A percentile compares a stretch with the other conserved stretches of the same genome.
Conservation (phyloP, 768 basidiomycete genomes). For the Podaxis sp. region DNA sequence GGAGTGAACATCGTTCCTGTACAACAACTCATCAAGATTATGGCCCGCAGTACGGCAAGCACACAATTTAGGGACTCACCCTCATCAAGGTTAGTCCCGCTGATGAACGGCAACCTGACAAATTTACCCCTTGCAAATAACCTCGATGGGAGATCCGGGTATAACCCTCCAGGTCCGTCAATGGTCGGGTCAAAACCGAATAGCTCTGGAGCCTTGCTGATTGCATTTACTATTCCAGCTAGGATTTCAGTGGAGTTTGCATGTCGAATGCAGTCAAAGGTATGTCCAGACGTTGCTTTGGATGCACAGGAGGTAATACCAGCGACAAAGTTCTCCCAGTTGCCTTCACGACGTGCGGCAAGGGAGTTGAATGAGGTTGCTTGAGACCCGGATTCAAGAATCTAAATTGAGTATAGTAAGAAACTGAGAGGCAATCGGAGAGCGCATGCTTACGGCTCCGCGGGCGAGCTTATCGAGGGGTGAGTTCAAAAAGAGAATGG, state of each 20-base stretch:
- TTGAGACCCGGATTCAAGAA: slow-evolving; percentile 42
- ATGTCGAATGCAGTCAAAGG: slow-evolving; percentile 34
- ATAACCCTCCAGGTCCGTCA: slow-evolving; percentile 40
- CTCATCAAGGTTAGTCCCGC: slow-evolving; percentile 46
- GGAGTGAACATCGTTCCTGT: slow-evolving; percentile 38
- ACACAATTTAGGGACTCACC: slow-evolving; percentile 29
- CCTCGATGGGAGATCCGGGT: slow-evolving; percentile 38
- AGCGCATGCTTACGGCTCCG: slow-evolving; percentile 25
- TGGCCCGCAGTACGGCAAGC: not conserved
- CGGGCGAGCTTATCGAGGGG: slow-evolving; percentile 32
- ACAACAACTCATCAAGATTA: not conserved
- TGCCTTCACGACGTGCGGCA: slow-evolving; percentile 29
- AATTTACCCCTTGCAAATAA: slow-evolving; percentile 28
- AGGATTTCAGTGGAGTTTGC: slow-evolving; percentile 26
- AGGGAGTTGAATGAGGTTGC: slow-evolving; percentile 32
- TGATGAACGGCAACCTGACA: slow-evolving; percentile 42
- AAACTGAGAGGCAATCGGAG: not conserved
- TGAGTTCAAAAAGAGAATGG: slow-evolving; percentile 38
- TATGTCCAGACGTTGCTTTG: slow-evolving; percentile 24
- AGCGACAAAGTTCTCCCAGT: slow-evolving; percentile 40
- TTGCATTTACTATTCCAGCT: slow-evolving; percentile 19
- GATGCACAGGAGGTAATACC: slow-evolving; percentile 34
- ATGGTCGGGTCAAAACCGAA: slow-evolving; percentile 38
- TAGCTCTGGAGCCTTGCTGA: slow-evolving; percentile 17
- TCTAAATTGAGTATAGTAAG: slow-evolving; percentile 23